Evolutionary conservation across 805 yeast genomes (phyloP), one percentile per base, ranked within the genome.

Genomic region (Suhomyces prunicola): DNA sequence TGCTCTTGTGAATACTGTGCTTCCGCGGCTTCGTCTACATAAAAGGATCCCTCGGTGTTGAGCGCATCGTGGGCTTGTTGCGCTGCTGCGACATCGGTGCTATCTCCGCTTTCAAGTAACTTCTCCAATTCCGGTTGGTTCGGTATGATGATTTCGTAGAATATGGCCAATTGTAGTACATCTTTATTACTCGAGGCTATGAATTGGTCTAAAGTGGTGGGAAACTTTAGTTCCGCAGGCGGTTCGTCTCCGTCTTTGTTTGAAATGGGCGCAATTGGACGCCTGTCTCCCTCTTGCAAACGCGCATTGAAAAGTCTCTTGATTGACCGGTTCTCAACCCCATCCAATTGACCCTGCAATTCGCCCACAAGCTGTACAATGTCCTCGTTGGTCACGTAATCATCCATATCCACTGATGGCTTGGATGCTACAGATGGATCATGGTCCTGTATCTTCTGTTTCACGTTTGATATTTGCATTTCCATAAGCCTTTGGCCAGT

Each of bases 291-390:
- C 0, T 67, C 65, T 0, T 63, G 59, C 52, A 84, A 74, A 24
- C 78, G 76, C 1, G 88, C 74, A 65, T 91, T 91, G 57, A 82
- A 80, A 3, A 85, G 73, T 67, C 98, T 78, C 57, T 88, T 78
- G 44, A 88, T 79, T 15, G 87, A 81, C 59, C 96, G 80, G 59
- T 88, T 89, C 64, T 92, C 98, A 33, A 88, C 66, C 23, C 80
- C 74, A 50, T 88, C 92, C 62, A 92, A 77, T 70, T 92, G 97
- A 7, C 89, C 88, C 69, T 92, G 97, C 52, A 92, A 72, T 68
- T 92, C 98, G 9, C 89, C 90, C 12, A 91, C 97, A 46, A 92
- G 75, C 64, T 90, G 93, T 3, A 88, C 88, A 10, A 92, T 72
- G 64, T 93, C 98, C 53, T 88, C 96, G 59, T 89, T 87, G 3